Evolutionary conservation across 192 early-diverging fungal genomes (phyloP).

Genomic region (Ramicandelaber brevisporus): DNA sequence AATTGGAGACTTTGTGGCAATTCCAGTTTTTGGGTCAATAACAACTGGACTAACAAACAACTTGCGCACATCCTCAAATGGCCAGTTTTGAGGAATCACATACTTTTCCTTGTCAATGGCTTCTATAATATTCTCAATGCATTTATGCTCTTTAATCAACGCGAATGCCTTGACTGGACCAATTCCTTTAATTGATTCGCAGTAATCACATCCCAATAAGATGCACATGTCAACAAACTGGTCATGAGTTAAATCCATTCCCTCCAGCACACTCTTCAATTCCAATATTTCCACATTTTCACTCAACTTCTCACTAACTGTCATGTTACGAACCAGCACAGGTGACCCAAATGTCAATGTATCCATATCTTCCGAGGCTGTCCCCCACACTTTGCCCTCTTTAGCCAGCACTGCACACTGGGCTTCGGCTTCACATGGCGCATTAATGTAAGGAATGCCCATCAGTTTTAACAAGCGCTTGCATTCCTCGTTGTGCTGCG

Average conservation of each 20-base stretch:
- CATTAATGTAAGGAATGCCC: conserved; percentile 82
- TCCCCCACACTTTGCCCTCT: conserved; percentile 76
- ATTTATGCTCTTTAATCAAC: conserved; percentile 60
- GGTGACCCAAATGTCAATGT: conserved; percentile 84
- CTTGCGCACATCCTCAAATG: conserved; percentile 64
- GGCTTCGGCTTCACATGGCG: conserved; percentile 93
- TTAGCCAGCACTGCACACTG: conserved; percentile 85
- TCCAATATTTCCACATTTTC: conserved; percentile 76
- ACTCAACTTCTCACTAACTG: conserved; percentile 71
- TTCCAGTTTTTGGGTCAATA: conserved; percentile 28
- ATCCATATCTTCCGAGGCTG: conserved; percentile 97
- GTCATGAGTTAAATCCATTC: conserved; percentile 40
- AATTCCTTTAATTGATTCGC: conserved; percentile 79
- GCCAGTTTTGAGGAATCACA: conserved; percentile 69
- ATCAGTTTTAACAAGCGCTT: conserved; percentile 64
- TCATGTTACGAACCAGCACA: conserved; percentile 73
- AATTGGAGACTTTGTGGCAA: too few species aligned
- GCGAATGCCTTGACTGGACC: conserved; percentile 65
- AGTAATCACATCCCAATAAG: conserved; percentile 93
- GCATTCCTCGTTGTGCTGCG: conserved; percentile 84
- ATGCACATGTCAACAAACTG: conserved; percentile 97
- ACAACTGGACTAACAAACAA: conserved; percentile 70
- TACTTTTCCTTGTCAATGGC: conserved; percentile 53
- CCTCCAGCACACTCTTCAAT: conserved; percentile 53
- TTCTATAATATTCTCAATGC: conserved; percentile 53